phyloP scores from a whole-genome alignment of 345 rosid species.

The Euclidium syriacum region DNA sequence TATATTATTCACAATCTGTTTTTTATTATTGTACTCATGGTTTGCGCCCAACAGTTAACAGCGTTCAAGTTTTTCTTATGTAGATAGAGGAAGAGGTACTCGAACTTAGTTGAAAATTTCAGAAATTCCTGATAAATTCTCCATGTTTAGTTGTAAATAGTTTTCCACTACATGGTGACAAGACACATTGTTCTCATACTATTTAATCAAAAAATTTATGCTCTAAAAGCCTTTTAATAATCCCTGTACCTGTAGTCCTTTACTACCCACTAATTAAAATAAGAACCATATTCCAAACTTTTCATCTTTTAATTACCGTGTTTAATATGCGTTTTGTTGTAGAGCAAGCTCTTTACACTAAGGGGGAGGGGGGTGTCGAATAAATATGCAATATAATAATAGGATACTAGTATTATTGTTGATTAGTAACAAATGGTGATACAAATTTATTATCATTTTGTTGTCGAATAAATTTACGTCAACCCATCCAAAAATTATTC shows the following conservation, averaged over 20 bases:
- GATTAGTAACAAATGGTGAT: too few relatives aligned
- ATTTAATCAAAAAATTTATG: neutral
- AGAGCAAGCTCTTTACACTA: neutral
- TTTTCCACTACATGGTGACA: neutral
- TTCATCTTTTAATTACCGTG: neutral
- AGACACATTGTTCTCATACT: neutral
- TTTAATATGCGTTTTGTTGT: neutral
- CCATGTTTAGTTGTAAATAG: too few relatives aligned
- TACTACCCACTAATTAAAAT: neutral
- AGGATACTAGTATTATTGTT: too few relatives aligned
- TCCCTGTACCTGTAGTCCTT: neutral
- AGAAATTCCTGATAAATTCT: too few relatives aligned
- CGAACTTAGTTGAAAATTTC: too few relatives aligned
- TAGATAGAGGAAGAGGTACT: too few relatives aligned
- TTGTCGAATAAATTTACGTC: too few relatives aligned
- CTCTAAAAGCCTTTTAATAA: neutral
- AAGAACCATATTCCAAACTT: conserved; percentile 6
- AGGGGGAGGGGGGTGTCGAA: neutral
- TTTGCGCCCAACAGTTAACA: too few relatives aligned
- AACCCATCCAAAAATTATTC: neutral
- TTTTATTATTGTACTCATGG: neutral
- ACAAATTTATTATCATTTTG: too few relatives aligned
- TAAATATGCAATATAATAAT: neutral
- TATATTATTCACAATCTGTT: neutral
- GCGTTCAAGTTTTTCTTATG: too few relatives aligned